These are phyloP conservation scores for Clonostachys rosea DNA, from an alignment of 2,329 filamentous ascomycete genomes.

Conservation along the genomic window DNA sequence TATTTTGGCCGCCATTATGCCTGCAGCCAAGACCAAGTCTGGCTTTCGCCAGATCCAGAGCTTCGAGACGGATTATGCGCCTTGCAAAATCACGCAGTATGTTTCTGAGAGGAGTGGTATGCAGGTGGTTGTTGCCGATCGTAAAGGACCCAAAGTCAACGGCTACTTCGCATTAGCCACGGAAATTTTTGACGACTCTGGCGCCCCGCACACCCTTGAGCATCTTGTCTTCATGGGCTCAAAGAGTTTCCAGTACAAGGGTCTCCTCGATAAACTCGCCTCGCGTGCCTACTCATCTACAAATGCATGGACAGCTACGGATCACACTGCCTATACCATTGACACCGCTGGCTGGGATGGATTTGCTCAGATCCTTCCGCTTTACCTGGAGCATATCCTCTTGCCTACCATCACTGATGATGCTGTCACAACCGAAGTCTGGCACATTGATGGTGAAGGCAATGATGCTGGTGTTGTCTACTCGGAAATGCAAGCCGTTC, in stretches of 20 bases:
- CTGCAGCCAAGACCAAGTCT: constrained; percentile 38
- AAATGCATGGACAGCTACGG: constrained; percentile 95
- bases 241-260: constrained; percentile 90
- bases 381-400: constrained; percentile 93
- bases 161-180: constrained; percentile 95
- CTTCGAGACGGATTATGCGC: constrained; percentile 87
- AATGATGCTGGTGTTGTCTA: constrained; percentile 97
- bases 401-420: constrained; percentile 89
- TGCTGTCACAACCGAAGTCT: constrained; percentile 90
- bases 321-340: constrained; percentile 94
- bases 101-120: constrained; percentile 92
- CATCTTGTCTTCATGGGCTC: constrained; percentile 87
- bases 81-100: constrained; percentile 88
- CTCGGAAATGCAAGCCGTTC: constrained; percentile 96
- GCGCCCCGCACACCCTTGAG: constrained; percentile 83
- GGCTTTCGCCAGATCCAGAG: constrained; percentile 81
- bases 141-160: constrained; percentile 89
- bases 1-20: constrained; percentile 36
- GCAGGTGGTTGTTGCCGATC: constrained; percentile 87
- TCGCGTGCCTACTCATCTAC: constrained; percentile 90
- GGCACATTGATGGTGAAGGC: constrained; percentile 89
- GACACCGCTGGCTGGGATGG: constrained; percentile 96
- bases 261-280: constrained; percentile 88
- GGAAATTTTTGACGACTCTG: constrained; percentile 96
- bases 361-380: constrained; percentile 88